These are phyloP conservation scores for Aegilops tauschii DNA, from an alignment of 176 grass and related monocot genomes.

Conservation along the genomic window DNA sequence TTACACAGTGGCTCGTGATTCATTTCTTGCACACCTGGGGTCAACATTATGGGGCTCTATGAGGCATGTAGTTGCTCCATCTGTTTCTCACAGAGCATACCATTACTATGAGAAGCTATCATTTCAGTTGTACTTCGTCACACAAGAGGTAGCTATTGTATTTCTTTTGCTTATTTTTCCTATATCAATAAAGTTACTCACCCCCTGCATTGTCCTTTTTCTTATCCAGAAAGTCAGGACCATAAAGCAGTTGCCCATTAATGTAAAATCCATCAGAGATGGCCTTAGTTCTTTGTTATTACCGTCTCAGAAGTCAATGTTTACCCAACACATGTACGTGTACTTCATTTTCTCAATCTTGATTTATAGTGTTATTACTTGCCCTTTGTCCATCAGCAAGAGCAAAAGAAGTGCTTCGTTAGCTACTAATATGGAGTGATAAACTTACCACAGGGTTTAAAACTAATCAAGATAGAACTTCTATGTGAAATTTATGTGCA, in stretches of 20 bases:
- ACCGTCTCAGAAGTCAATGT: slow-evolving; percentile 66
- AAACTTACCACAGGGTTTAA: no score
- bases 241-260: slow-evolving; percentile 83
- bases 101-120: slow-evolving; percentile 93
- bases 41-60: slow-evolving; percentile 85
- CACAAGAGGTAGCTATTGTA: slow-evolving; percentile 59
- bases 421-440: no score
- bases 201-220: slow-evolving; percentile 10
- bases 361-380: slow-evolving; percentile 9
- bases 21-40: slow-evolving; percentile 92
- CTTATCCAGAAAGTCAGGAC: slow-evolving; percentile 63
- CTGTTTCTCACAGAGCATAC: slow-evolving; percentile 74
- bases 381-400: neutral
- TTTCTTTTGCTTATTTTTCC: slow-evolving; percentile 16
- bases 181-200: neutral
- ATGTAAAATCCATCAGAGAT: slow-evolving; percentile 66
- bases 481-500: no score
- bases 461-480: no score
- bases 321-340: slow-evolving; percentile 61
- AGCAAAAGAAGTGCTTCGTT: no score
- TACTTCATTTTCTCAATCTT: slow-evolving; percentile 21
- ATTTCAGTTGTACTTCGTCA: slow-evolving; percentile 94
- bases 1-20: slow-evolving; percentile 87
- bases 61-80: slow-evolving; percentile 95
- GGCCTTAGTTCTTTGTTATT: slow-evolving; percentile 78